Conservation (phyloP, 345 rosid genomes). For the Reutealis trisperma region DNA sequence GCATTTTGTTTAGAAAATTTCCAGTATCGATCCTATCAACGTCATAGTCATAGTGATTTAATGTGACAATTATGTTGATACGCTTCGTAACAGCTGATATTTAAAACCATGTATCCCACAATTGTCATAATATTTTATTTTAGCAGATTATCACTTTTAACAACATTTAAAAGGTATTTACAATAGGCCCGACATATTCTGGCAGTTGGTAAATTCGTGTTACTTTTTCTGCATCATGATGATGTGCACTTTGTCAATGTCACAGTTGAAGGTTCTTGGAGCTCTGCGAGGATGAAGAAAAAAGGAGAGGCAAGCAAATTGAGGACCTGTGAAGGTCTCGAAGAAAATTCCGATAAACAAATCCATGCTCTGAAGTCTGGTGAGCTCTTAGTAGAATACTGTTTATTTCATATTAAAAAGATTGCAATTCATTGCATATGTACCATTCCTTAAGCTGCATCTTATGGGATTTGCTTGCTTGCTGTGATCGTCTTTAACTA, state of each 20-base stretch:
- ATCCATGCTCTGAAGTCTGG: slow-evolving; percentile 37
- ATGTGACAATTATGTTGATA: too few relatives aligned
- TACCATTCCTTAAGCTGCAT: background rate
- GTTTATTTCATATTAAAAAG: background rate
- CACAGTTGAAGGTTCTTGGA: slow-evolving; percentile 74
- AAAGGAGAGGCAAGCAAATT: slow-evolving; percentile 40
- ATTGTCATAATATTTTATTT: background rate
- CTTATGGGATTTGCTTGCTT: background rate
- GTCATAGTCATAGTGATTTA: too few relatives aligned
- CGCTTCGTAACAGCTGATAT: too few relatives aligned
- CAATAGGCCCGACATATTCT: background rate
- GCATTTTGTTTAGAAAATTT: too few relatives aligned
- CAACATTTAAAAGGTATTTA: background rate
- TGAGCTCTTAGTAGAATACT: slow-evolving; percentile 22
- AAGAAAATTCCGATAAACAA: slow-evolving; percentile 26
- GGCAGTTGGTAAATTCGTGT: too few relatives aligned
- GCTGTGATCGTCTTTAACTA: background rate
- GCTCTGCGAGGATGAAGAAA: slow-evolving; percentile 54
- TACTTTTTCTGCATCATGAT: too few relatives aligned
- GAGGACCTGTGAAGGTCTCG: slow-evolving; percentile 23
- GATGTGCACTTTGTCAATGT: background rate
- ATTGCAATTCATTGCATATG: background rate
- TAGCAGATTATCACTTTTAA: background rate
- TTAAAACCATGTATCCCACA: background rate
- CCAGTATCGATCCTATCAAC: too few relatives aligned